Conservation (phyloP, 805 yeast species). For the Pichia insulana region DNA sequence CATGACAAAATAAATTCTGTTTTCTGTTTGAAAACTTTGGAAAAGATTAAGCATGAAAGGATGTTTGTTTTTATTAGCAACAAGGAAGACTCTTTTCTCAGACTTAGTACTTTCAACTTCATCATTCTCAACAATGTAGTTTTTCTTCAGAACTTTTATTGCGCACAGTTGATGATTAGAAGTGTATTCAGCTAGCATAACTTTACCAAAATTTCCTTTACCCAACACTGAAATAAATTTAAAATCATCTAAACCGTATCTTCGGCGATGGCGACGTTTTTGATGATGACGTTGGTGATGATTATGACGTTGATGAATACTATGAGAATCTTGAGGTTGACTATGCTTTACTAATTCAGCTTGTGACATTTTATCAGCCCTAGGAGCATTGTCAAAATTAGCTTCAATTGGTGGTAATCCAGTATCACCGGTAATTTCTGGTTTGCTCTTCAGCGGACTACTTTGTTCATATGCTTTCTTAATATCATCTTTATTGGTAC, state of each 20-base stretch:
- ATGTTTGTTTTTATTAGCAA: slow-evolving; percentile 72
- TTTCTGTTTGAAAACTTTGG: slow-evolving; percentile 97
- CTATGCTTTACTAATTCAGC: not conserved
- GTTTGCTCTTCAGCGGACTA: slow-evolving; percentile 3
- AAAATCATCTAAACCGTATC: slow-evolving; percentile 90
- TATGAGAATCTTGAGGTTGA: slow-evolving; percentile 9
- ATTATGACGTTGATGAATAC: slow-evolving; percentile 13
- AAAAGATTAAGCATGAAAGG: slow-evolving; percentile 87
- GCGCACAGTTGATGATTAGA: slow-evolving; percentile 80
- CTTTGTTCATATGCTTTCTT: not conserved
- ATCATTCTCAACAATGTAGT: slow-evolving; percentile 88
- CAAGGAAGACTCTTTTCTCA: slow-evolving; percentile 81
- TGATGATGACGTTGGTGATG: slow-evolving; percentile 22
- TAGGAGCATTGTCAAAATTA: slow-evolving; percentile 1
- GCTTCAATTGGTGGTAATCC: not conserved
- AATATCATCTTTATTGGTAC: not conserved
- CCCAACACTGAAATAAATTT: slow-evolving; percentile 91
- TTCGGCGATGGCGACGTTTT: slow-evolving; percentile 45
- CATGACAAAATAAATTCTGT: slow-evolving; percentile 96
- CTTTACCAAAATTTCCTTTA: slow-evolving; percentile 98
- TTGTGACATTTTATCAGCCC: not conserved
- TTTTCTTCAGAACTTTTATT: slow-evolving; percentile 92
- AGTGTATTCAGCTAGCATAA: slow-evolving; percentile 91
- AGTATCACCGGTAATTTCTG: not conserved
- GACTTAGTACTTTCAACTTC: slow-evolving; percentile 93